Evolutionary conservation across 352 stramenopile genomes (phyloP), one percentile per base, ranked within the genome.

Genomic region (Globisporangium polare): DNA sequence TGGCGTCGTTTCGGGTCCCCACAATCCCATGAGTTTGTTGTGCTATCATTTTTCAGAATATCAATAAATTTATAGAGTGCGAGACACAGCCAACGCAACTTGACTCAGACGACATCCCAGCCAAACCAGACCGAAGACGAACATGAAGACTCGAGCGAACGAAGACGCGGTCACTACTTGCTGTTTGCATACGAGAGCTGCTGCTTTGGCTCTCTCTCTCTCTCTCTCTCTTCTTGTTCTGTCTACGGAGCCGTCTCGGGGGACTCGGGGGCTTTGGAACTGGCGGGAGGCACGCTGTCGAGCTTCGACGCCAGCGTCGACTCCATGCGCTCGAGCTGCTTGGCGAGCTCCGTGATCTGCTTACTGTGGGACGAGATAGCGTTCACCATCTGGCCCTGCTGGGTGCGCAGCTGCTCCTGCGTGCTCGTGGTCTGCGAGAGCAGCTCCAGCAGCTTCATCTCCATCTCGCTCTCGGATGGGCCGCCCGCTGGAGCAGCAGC

Each of bases 251-350:
- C 37, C 17, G 53, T 50, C 17, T 49, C 46, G 46, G 46, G 24
- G 24, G 46, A 33, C 2, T 53, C 29, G 24, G 46, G 29, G 8
- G 24, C 20, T 10, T 39, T 39, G 46, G 46, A 33, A 10, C 46
- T 31, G 46, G 22, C 3, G 46, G 24, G 24, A 53, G 33, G 33
- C 33, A 39, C n/a, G 24, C 46, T 13, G 12, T 53, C 46, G 12
- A 53, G 46, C 29, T 53, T 53, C 46, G 46, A 53, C 13, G 22
- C 22, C 5, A 92, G 65, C 31, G 80, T 87, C 39, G 62, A 74
- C 67, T 94, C 85, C 75, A 94, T 92, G 35, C 81, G 69, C 63
- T 89, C 78, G 50, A 94, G 71, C 49, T 94, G 83, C 69, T 92
- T 89, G 35, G 85, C 78, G 27, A 94, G 65, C 45, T 87, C 75